Conservation (phyloP, 495 filamentous ascomycete species). For the Penicillium longicatenatum region DNA sequence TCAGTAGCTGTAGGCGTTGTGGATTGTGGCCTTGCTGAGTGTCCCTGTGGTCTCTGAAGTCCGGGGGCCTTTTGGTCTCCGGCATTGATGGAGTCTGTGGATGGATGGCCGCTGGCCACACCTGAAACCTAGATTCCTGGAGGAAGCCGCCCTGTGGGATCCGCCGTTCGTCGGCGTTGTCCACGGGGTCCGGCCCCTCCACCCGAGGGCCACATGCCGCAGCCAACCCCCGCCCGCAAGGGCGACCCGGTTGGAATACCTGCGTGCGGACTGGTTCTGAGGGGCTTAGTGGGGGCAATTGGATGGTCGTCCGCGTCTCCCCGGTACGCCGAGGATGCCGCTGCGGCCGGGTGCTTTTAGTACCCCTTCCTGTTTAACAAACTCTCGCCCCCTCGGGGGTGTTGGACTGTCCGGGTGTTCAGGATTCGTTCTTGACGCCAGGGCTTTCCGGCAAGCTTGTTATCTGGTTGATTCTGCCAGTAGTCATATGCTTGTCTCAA, state of each 20-base stretch:
- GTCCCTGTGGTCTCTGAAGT: slow-evolving; percentile 17
- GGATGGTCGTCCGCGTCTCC: slow-evolving; percentile 34
- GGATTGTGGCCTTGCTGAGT: not conserved
- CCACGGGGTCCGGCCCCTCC: slow-evolving; percentile 33
- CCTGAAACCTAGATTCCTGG: slow-evolving; percentile 41
- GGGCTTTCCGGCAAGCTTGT: slow-evolving; percentile 25
- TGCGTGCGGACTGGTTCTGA: slow-evolving; percentile 40
- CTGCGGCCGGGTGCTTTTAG: slow-evolving; percentile 18
- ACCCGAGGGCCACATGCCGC: slow-evolving; percentile 38
- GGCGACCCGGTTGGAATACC: slow-evolving; percentile 4
- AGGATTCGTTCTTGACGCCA: slow-evolving; percentile 3
- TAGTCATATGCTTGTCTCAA: slow-evolving; percentile 75
- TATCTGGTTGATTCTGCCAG: slow-evolving; percentile 72
- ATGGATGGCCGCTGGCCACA: slow-evolving; percentile 50
- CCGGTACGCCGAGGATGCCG: slow-evolving; percentile 21
- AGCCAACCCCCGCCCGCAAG: slow-evolving; percentile 17
- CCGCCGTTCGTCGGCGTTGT: slow-evolving; percentile 34
- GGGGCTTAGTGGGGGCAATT: slow-evolving; percentile 53
- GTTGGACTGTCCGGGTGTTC: slow-evolving; percentile 2
- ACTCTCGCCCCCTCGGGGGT: slow-evolving; percentile 21
- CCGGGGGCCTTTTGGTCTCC: slow-evolving; percentile 18
- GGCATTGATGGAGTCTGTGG: slow-evolving; percentile 53
- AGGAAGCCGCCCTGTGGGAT: slow-evolving; percentile 38
- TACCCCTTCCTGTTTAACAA: slow-evolving; percentile 18
- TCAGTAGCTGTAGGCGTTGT: not conserved